A percentile compares a stretch with the other conserved stretches of the same genome.
These are phyloP conservation scores for Pseudoperonospora humuli DNA, from an alignment of 352 stramenopile species.

Conservation along the genomic window DNA sequence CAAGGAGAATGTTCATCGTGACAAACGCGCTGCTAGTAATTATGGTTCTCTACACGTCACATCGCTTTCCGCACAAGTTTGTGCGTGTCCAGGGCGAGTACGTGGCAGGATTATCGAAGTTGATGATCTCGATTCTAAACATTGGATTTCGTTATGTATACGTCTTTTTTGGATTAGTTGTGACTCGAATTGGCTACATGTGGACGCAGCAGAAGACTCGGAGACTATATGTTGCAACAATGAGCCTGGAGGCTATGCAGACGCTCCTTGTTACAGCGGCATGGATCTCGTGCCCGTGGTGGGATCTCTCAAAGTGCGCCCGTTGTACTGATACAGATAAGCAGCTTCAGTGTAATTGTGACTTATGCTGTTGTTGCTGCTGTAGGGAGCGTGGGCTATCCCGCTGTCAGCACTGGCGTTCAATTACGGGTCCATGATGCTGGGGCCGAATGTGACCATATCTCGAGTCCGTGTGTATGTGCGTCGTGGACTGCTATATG, in stretches of 20 bases:
- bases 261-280: slow-evolving; percentile 49
- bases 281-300: slow-evolving; percentile 55
- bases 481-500: slow-evolving; percentile 1
- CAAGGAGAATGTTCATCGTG: slow-evolving; percentile 32
- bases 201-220: slow-evolving; percentile 20
- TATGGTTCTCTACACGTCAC: slow-evolving; percentile 43
- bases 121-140: not conserved
- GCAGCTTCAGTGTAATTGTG: no score
- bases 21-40: slow-evolving; percentile 50
- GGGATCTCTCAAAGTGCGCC: slow-evolving; percentile 31
- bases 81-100: slow-evolving; percentile 65
- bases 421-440: slow-evolving; percentile 37
- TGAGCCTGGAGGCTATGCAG: slow-evolving; percentile 11
- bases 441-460: slow-evolving; percentile 22
- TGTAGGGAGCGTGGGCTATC: slow-evolving; percentile 56
- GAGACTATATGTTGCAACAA: slow-evolving; percentile 57
- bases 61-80: slow-evolving; percentile 55
- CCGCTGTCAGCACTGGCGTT: slow-evolving; percentile 49
- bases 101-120: slow-evolving; percentile 9
- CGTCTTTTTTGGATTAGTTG: slow-evolving; percentile 32
- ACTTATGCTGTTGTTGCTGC: not conserved
- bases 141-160: slow-evolving; percentile 1
- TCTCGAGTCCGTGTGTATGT: no score
- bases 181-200: slow-evolving; percentile 55
- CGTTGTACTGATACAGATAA: slow-evolving; percentile 62